Evolutionary conservation across 106 monocot species (phyloP).

Genomic region (Dendrobium chrysotoxum): DNA sequence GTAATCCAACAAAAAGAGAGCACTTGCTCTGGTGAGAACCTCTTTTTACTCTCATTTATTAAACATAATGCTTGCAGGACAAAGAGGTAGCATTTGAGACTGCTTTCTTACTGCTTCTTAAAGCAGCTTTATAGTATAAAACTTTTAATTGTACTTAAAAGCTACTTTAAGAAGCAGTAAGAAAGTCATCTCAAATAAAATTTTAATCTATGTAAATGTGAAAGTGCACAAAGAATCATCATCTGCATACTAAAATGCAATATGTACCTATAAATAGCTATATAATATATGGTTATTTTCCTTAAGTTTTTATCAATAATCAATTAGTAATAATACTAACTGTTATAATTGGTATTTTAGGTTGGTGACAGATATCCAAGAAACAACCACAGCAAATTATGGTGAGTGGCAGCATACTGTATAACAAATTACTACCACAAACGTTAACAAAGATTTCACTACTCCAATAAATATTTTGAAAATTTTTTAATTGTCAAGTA

Average conservation of each 20-base stretch:
- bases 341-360: constrained; percentile 15
- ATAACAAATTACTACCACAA: neutral
- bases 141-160: no score
- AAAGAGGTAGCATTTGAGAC: neutral
- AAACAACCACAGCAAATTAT: constrained; percentile 32
- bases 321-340: neutral
- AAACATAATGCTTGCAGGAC: neutral
- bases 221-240: neutral
- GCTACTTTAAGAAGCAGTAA: no score
- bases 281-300: neutral
- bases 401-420: constrained; percentile 35
- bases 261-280: neutral
- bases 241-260: neutral
- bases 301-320: neutral
- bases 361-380: constrained; percentile 85
- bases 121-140: no score
- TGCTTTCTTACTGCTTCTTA: no score
- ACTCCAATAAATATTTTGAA: neutral
- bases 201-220: neutral
- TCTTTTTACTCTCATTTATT: neutral
- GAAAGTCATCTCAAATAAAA: no score
- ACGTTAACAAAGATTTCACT: neutral
- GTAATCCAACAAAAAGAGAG: constrained; percentile 43
- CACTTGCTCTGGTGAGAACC: constrained; percentile 38
- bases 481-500: neutral